phyloP scores from a whole-genome alignment of 257 asterid genomes.

The Jacaranda copaia region DNA sequence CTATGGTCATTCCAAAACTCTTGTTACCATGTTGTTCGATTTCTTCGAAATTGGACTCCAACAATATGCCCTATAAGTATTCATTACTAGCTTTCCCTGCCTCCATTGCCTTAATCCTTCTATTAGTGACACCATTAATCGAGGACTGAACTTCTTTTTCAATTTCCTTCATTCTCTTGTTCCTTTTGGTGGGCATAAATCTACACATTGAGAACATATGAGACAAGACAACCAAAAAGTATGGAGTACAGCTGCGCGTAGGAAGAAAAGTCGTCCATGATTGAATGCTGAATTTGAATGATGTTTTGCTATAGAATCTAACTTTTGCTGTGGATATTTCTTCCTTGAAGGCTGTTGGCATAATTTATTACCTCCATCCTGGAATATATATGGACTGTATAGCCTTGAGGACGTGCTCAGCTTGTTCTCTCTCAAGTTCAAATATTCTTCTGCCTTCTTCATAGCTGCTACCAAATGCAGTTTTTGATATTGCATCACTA shows the following conservation, averaged over 20 bases:
- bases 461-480: slow-evolving; percentile 69
- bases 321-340: background rate
- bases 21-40: slow-evolving; percentile 38
- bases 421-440: slow-evolving; percentile 56
- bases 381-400: slow-evolving; percentile 46
- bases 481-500: slow-evolving; percentile 58
- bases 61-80: slow-evolving; percentile 41
- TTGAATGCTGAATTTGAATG: background rate
- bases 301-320: no score
- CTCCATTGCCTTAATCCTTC: slow-evolving; percentile 39
- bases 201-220: slow-evolving; percentile 33
- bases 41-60: slow-evolving; percentile 43
- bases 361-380: slow-evolving; percentile 47
- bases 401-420: slow-evolving; percentile 28
- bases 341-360: background rate
- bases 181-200: slow-evolving; percentile 48
- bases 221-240: slow-evolving; percentile 1
- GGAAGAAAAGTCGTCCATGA: background rate
- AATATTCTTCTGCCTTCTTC: slow-evolving; percentile 57
- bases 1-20: slow-evolving; percentile 42
- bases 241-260: background rate
- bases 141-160: slow-evolving; percentile 30
- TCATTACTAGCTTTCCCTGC: slow-evolving; percentile 35
- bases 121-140: slow-evolving; percentile 34
- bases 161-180: slow-evolving; percentile 51